Evolutionary conservation across 345 rosid species (phyloP).

Genomic region (Angophora floribunda): DNA sequence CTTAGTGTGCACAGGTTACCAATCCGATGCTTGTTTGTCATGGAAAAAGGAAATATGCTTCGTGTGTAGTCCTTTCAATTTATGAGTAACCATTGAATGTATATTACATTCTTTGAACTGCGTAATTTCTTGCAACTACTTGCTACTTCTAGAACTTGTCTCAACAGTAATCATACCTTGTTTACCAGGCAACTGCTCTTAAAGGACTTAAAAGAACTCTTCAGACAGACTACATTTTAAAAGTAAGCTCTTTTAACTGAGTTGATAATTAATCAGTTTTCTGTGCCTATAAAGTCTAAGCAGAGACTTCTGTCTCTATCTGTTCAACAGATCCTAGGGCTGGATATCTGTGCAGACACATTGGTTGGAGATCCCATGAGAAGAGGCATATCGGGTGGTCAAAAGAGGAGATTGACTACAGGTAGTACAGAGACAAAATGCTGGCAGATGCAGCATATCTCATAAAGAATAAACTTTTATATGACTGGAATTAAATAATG

Average conservation of each 20-base stretch:
- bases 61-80: not conserved
- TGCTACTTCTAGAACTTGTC: not conserved
- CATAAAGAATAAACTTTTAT: not conserved
- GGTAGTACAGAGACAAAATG: slow-evolving; percentile 7
- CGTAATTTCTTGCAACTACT: not conserved
- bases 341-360: slow-evolving; percentile 37
- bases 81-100: not conserved
- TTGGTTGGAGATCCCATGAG: slow-evolving; percentile 32
- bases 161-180: not conserved
- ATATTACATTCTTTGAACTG: not conserved
- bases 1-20: not conserved
- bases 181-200: slow-evolving; percentile 22
- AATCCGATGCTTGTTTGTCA: not conserved
- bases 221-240: slow-evolving; percentile 39
- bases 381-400: slow-evolving; percentile 46
- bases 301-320: not conserved
- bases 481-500: not conserved
- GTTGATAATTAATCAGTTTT: not conserved
- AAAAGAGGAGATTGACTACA: slow-evolving; percentile 35
- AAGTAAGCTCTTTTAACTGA: slow-evolving; percentile 3
- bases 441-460: not conserved
- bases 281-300: not conserved
- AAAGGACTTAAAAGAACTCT: slow-evolving; percentile 23
- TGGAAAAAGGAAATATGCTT: not conserved
- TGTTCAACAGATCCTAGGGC: slow-evolving; percentile 25